phyloP scores from a whole-genome alignment of 208 protist species.

The Acanthamoeba healyi region DNA sequence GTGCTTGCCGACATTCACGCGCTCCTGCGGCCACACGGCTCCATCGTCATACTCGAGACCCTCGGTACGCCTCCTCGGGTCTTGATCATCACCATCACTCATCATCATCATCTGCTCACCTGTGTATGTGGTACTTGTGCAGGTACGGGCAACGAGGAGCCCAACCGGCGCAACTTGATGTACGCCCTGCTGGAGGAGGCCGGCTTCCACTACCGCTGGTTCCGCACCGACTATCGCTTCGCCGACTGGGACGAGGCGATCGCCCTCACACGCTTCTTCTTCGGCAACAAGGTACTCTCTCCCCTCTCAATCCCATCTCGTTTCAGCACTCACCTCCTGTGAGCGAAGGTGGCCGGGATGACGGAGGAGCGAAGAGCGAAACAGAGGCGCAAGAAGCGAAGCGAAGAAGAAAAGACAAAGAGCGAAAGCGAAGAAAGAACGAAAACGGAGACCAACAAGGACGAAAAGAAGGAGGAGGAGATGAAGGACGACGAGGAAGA shows the following conservation, averaged over 20 bases:
- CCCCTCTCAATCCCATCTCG: no score
- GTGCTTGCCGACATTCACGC: not conserved
- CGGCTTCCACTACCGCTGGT: slow-evolving; percentile 21
- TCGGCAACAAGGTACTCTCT: slow-evolving; percentile 28
- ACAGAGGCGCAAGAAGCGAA: no score
- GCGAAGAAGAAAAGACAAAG: no score
- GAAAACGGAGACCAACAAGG: not conserved
- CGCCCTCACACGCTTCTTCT: slow-evolving; percentile 42
- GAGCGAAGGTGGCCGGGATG: not conserved
- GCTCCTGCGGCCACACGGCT: not conserved
- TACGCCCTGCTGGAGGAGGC: slow-evolving; percentile 21
- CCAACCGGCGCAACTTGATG: not conserved
- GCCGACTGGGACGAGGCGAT: slow-evolving; percentile 16
- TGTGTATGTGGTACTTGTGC: no score
- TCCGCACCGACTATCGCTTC: slow-evolving; percentile 31
- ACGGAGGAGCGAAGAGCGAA: not conserved
- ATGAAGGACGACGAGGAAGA: not conserved
- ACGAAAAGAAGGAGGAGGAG: not conserved
- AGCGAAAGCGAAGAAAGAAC: no score
- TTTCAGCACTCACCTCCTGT: no score
- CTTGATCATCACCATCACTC: no score
- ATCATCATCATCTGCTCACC: no score
- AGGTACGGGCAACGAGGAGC: slow-evolving; percentile 43
- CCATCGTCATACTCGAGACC: slow-evolving; percentile 39
- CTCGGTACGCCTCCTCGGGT: no score